Evolutionary conservation across 805 yeast genomes (phyloP), one percentile per base, ranked within the genome.

Genomic region (Lachancea thermotolerans): DNA sequence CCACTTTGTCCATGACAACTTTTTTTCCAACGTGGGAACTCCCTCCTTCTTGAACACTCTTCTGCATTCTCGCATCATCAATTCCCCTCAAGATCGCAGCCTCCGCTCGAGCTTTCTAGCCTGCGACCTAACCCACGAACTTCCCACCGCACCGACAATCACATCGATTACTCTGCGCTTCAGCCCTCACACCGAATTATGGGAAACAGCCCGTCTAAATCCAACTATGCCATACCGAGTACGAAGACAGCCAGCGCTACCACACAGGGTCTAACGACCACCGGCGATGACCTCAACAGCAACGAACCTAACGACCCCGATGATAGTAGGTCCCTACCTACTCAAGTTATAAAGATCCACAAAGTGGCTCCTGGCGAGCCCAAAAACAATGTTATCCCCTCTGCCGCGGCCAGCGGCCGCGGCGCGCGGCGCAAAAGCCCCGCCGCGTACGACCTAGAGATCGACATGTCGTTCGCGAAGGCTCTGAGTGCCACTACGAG

Each of bases 161-260:
- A 27, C n/a, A n/a, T 8, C 25, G 12, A 37, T 37, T 14, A 37
- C 11, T 37, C 28, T 31, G 18, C 29, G 17, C 27, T 10, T 14
- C 16, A 35, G 27, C 28, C 7, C 17, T 28, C 39, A 18, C 41
- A 11, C 36, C 30, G 37, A 34, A 51, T 50, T 58, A 78, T 78
- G 82, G 82, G 84, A 68, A 78, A 77, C 68, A 77, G 77, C 81
- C 82, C 82, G 71, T 77, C 82, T 35, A 66, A 64, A 51, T 63
- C 58, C 42, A 60, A 58, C 49, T 59, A 59, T 57, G 66, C 64
- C 56, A 61, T 64, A 55, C 67, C 70, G 65, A 63, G 58, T 62
- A 56, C 69, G 62, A 61, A 57, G 44, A 54, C 50, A 49, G 46
- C 54, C 38, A 41, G 41, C 16, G 46, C 52, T 27, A 50, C 45